Evolutionary conservation across 2,329 filamentous ascomycete species (phyloP), one percentile per base, ranked within the genome.

Genomic region (Ophiosphaerella narmari): DNA sequence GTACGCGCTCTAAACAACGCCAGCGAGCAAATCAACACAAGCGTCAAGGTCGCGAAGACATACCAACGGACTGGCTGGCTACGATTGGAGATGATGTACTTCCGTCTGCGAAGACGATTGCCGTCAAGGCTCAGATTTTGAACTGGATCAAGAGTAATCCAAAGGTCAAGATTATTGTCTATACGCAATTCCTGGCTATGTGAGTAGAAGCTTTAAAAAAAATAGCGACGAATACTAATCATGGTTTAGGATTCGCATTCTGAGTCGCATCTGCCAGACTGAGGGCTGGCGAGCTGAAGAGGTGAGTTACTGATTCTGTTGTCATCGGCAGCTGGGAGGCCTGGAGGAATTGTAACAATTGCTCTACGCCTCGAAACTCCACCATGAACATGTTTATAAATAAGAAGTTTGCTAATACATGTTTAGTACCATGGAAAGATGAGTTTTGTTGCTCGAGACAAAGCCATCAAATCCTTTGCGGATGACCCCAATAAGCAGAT

Each of bases 121-220:
- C 77, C 0, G 60, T 77, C 62, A 80, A 79, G 45, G 70, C 74
- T 0, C 75, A 78, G 47, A 66, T 80, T 11, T 50, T 78, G 26
- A 74, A 76, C 23, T 80, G 77, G 78, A 39, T 73, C 1, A 49
- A 68, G 1, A 73, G 80, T 11, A 76, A 79, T 4, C 72, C 74
- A 0, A 43, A 72, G 0, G 76, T 77, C 35, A 87, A 87, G 66
- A 78, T 86, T 39, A 82, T 82, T 49, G 69, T 87, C 39, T 87
- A 85, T 55, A 82, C 80, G 0, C 82, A 87, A 56, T 87, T 84
- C 51, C 66, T 81, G 2, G 70, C 76, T 2, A 79, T 85, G 58
- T 70, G 52, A 60, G 65, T 54, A 21, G 4, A 21, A 23, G 31
- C n/a, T 4, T 13, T 32, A 2, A 5, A 2, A 12, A 54, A 67